Conservation (phyloP, 371 early-diverging fungal genomes). For the Coemansia sp. region DNA sequence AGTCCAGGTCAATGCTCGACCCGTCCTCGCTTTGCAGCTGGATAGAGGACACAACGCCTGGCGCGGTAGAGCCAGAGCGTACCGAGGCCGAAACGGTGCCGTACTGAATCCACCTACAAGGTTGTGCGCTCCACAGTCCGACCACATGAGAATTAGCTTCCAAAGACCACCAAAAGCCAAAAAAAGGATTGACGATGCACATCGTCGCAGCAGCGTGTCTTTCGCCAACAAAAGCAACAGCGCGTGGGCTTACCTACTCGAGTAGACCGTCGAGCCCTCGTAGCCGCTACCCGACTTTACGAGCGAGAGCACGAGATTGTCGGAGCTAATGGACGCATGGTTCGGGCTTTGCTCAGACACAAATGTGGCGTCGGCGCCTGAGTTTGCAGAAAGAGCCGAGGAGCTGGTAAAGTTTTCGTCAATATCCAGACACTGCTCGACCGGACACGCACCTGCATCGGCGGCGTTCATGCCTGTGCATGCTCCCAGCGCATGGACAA, state of each 20-base stretch:
- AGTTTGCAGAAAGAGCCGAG: slow-evolving; percentile 32
- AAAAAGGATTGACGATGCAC: slow-evolving; percentile 8
- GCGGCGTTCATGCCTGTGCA: slow-evolving; percentile 45
- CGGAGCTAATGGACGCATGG: slow-evolving; percentile 16
- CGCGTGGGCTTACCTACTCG: slow-evolving; percentile 11
- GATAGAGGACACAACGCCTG: slow-evolving; percentile 68
- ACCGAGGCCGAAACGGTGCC: slow-evolving; percentile 59
- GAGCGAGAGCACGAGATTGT: slow-evolving; percentile 27
- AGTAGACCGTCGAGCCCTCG: slow-evolving; percentile 42
- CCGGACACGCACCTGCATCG: slow-evolving; percentile 48
- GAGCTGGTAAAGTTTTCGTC: slow-evolving; percentile 36
- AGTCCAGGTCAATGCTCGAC: slow-evolving; percentile 73
- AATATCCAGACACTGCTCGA: slow-evolving; percentile 50
- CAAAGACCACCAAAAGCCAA: not conserved
- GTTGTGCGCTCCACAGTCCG: no score
- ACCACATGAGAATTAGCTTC: slow-evolving; percentile 31
- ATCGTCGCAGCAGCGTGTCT: not conserved
- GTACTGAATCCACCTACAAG: slow-evolving; percentile 55
- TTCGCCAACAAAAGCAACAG: not conserved
- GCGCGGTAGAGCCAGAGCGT: slow-evolving; percentile 53
- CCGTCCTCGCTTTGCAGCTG: slow-evolving; percentile 58
- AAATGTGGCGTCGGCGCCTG: slow-evolving; percentile 52
- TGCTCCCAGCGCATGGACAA: slow-evolving; percentile 47
- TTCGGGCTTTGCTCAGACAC: slow-evolving; percentile 52
- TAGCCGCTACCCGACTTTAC: slow-evolving; percentile 21